phyloP scores from a whole-genome alignment of 768 basidiomycete genomes.

The Epithele typhae region DNA sequence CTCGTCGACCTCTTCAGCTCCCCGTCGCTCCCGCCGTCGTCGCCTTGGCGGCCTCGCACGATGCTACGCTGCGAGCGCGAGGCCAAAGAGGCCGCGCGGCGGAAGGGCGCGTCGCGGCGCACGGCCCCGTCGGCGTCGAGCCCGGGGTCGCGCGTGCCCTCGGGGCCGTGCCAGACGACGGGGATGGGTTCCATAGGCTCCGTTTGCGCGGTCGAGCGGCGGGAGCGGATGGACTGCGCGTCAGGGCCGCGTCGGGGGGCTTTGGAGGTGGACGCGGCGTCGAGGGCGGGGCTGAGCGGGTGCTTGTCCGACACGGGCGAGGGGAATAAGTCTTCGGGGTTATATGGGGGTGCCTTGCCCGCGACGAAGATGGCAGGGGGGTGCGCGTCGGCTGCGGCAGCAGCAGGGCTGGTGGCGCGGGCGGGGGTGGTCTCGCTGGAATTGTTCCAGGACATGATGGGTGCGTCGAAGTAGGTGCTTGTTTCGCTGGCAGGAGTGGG shows the following conservation, averaged over 20 bases:
- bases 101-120: neutral
- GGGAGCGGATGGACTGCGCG: slow-evolving; percentile 3
- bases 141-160: neutral
- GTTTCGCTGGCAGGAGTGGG: slow-evolving; percentile 29
- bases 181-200: slow-evolving; percentile 23
- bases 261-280: slow-evolving; percentile 1
- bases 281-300: too few relatives aligned
- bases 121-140: too few relatives aligned
- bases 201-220: slow-evolving; percentile 5
- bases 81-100: slow-evolving; percentile 17
- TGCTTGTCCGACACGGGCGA: too few relatives aligned
- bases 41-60: neutral
- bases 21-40: slow-evolving; percentile 14
- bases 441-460: slow-evolving; percentile 26
- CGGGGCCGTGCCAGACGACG: slow-evolving; percentile 18
- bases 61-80: slow-evolving; percentile 21
- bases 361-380: too few relatives aligned
- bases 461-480: slow-evolving; percentile 44
- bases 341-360: neutral
- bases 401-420: neutral
- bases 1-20: slow-evolving; percentile 8
- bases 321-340: too few relatives aligned
- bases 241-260: neutral
- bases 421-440: neutral
- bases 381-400: neutral